Evolutionary conservation across 2,329 filamentous ascomycete genomes (phyloP), one percentile per base, ranked within the genome.

Genomic region (Colletotrichum graminicola): DNA sequence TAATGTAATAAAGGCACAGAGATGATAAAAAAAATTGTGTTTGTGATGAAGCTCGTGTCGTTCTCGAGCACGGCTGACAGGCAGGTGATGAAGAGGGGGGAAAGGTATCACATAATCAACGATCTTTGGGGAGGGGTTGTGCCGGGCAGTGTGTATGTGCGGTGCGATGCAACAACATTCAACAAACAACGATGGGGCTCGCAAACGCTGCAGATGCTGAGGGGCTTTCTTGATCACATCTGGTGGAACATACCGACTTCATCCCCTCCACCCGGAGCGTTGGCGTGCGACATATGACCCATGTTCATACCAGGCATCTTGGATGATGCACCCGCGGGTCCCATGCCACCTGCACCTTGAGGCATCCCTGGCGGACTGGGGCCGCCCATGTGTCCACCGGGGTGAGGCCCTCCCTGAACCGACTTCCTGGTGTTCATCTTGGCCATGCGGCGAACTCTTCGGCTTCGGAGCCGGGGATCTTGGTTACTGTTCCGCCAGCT

Each of bases 401-500:
- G 85, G 73, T 88, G 90, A 74, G 88, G 83, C 75, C 87, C 86
- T 74, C 86, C 82, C 77, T 88, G 88, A 75, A 91, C 89, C 60
- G 90, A 87, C 83, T 96, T 95, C 79, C 95, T 91, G 78, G 90
- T 95, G 83, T 92, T 96, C 84, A 98, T 94, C 87, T 99, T 99
- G 67, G 95, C 95, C 93, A 97, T 96, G 75, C 96, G 91, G 75
- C 96, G 91, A 68, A 99, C 96, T 76, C 96, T 89, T 80, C 96
- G 89, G 82, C 95, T 98, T 79, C 96, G 90, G 78, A 98, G 86
- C 76, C 95, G 89, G 61, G 94, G 94, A 77, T 99, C 96, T 84
- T 97, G 94, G 83, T 98, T 98, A 88, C 95, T 98, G 85, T 99
- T 99, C 74, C 96, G 90, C 96, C 96, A 98, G 84, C 95, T 98